These are phyloP conservation scores for Aphanomyces astaci DNA, from an alignment of 352 stramenopile species.

Conservation along the genomic window DNA sequence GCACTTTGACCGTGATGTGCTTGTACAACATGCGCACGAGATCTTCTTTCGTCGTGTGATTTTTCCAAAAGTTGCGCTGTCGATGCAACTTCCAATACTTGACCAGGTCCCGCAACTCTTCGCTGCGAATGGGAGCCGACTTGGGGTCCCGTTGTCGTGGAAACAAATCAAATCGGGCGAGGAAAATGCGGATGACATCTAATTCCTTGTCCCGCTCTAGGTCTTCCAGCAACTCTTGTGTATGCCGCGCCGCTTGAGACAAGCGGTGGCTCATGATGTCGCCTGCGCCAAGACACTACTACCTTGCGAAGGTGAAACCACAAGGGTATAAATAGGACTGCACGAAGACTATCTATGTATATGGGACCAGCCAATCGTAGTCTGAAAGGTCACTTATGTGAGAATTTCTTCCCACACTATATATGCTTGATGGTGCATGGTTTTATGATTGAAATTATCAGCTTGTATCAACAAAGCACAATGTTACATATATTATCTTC, in stretches of 20 bases:
- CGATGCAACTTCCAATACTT: constrained; percentile 87
- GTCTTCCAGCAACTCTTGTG: constrained; percentile 72
- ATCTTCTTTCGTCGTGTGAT: constrained; percentile 81
- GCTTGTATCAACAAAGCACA: not conserved
- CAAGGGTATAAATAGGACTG: not conserved
- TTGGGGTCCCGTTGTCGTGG: constrained; percentile 59
- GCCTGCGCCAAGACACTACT: not conserved
- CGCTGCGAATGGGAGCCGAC: constrained; percentile 75
- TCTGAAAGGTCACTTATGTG: not conserved
- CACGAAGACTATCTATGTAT: not conserved
- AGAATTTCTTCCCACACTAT: too few species aligned
- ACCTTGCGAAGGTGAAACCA: not conserved
- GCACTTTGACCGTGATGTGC: constrained; percentile 84
- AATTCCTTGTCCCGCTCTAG: constrained; percentile 82
- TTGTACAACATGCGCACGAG: constrained; percentile 76
- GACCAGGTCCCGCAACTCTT: constrained; percentile 86
- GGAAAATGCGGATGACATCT: constrained; percentile 74
- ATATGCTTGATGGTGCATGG: too few species aligned
- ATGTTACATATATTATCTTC: constrained; percentile 1
- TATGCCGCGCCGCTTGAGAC: constrained; percentile 73
- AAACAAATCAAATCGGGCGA: constrained; percentile 76
- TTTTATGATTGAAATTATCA: too few species aligned
- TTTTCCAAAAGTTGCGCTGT: constrained; percentile 87
- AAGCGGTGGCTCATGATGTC: constrained; percentile 67
- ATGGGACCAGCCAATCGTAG: not conserved